Base-by-base conservation (phyloP, 331 rosid genomes). In the Prunus yedoensis region DNA sequence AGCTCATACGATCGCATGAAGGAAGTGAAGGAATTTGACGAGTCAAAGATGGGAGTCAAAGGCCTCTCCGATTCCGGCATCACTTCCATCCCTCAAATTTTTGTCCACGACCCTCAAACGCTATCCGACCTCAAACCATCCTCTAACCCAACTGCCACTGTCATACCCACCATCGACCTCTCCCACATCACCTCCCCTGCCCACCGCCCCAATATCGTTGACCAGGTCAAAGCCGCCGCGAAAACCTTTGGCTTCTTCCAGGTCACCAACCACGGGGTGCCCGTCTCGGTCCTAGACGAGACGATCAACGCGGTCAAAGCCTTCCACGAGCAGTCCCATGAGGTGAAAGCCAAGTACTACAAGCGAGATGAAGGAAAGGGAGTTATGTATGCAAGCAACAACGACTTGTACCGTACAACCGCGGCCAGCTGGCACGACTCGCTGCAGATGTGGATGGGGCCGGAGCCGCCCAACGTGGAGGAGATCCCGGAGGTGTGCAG, bases 161-260 rank as follows among this genome's bases (percentile, higher is more conserved):
- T 72, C 8, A 58, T 75, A 56, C 87, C 90, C 46, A 14, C 63
- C 27, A 75, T 87, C 75, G 91, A 87, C 78, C 84, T 87, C 20
- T 68, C 81, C 61, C 9, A 50, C 45, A 38, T 77, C 3, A 3
- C 65, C 72, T 82, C 85, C 16, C 43, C 77, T 8, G 18, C 64
- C 11, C 68, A 71, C 49, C 80, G 87, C 3, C 76, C 77, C 18
- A 32, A 74, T 45, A 71, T 84, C 54, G 3, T 87, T 2, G 51
- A 84, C 0, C 88, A 80, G 32, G 58, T 84, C 79, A 82, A 72
- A 74, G 60, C 79, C 35, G 88, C 88, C 3, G 66, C 85, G 45
- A 68, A n/a, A 50, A 66, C 75, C 5, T 84, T 83, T 83, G 91
- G 91, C 4, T 87, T 87, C 75, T 82, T 87, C 85, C 91, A 84